Conservation (phyloP, 1,284 basidiomycete species). For the Wolfiporia cocos region DNA sequence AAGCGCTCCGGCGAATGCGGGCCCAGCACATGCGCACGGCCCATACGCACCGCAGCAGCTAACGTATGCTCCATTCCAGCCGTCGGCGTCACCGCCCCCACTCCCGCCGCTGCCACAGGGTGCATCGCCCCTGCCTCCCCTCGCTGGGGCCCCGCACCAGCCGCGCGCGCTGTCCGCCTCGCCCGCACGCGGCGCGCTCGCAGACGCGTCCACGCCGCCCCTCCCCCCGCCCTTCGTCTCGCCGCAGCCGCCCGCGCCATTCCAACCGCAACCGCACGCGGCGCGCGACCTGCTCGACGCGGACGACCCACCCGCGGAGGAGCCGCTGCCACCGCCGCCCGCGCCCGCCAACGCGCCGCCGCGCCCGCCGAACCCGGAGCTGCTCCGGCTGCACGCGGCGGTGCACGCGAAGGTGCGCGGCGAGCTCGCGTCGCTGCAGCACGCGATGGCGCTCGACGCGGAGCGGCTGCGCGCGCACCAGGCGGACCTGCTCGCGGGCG, state of each 20-base stretch:
- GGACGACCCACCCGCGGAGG: slow-evolving; percentile 23
- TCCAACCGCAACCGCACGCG: slow-evolving; percentile 24
- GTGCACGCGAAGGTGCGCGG: slow-evolving; percentile 73
- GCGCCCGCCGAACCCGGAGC: slow-evolving; percentile 84
- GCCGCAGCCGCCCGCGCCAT: slow-evolving; percentile 18
- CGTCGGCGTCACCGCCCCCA: slow-evolving; percentile 6
- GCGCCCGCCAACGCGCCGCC: slow-evolving; percentile 50
- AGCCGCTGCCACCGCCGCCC: slow-evolving; percentile 13
- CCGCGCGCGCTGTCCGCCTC: slow-evolving; percentile 5
- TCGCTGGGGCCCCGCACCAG: slow-evolving; percentile 3
- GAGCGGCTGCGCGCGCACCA: slow-evolving; percentile 77
- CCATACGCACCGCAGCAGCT: background rate
- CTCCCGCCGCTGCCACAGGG: slow-evolving; percentile 11
- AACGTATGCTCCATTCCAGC: slow-evolving; percentile 3
- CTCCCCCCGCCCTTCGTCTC: slow-evolving; percentile 9
- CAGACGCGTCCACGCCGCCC: slow-evolving; percentile 21
- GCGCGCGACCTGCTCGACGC: slow-evolving; percentile 33
- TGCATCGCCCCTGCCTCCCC: slow-evolving; percentile 6
- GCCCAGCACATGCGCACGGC: background rate
- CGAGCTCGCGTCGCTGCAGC: slow-evolving; percentile 62
- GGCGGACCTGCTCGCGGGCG: slow-evolving; percentile 80
- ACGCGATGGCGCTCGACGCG: slow-evolving; percentile 63
- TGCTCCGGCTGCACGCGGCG: slow-evolving; percentile 78
- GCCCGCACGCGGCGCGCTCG: slow-evolving; percentile 5
- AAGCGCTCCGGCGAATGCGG: slow-evolving; percentile 5